A percentile compares a stretch with the other conserved stretches of the same genome.
phyloP scores from a whole-genome alignment of 2,329 filamentous ascomycete species.

The Exophiala mesophila region DNA sequence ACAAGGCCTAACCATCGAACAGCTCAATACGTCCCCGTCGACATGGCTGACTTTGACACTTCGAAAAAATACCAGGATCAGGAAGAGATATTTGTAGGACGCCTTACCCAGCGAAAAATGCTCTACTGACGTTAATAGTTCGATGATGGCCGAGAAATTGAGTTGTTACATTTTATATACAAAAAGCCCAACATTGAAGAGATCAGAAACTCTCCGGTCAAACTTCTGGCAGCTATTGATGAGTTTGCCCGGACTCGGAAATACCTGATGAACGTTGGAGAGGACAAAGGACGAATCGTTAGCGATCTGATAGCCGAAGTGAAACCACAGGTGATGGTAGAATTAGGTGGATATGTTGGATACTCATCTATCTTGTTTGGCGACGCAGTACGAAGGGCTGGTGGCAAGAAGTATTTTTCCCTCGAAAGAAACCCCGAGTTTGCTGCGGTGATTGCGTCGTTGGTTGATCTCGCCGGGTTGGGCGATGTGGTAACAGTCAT shows the following conservation, averaged over 20 bases:
- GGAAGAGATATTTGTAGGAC: constrained; percentile 24
- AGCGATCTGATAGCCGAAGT: constrained; percentile 61
- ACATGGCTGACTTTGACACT: constrained; percentile 20
- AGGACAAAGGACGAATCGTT: constrained; percentile 68
- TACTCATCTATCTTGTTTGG: constrained; percentile 77
- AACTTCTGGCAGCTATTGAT: constrained; percentile 65
- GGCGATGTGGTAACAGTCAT: constrained; percentile 64
- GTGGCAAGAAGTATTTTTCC: constrained; percentile 63
- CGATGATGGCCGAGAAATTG: constrained; percentile 69
- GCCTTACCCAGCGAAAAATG: neutral
- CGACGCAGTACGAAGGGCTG: constrained; percentile 57
- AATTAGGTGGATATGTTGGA: constrained; percentile 75
- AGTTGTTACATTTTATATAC: constrained; percentile 67
- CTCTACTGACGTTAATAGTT: constrained; percentile 36
- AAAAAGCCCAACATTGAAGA: constrained; percentile 56
- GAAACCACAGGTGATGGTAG: constrained; percentile 67
- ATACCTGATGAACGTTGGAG: constrained; percentile 76
- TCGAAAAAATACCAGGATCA: constrained; percentile 24
- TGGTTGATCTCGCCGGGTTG: constrained; percentile 73
- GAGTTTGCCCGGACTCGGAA: constrained; percentile 61
- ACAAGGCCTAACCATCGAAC: too few relatives aligned
- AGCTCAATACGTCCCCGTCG: neutral
- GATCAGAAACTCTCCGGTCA: constrained; percentile 59
- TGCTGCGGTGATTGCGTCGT: constrained; percentile 60
- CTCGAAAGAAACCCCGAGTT: constrained; percentile 72